phyloP scores from a whole-genome alignment of 169 alveolate genomes.

The Plasmodium gaboni region DNA sequence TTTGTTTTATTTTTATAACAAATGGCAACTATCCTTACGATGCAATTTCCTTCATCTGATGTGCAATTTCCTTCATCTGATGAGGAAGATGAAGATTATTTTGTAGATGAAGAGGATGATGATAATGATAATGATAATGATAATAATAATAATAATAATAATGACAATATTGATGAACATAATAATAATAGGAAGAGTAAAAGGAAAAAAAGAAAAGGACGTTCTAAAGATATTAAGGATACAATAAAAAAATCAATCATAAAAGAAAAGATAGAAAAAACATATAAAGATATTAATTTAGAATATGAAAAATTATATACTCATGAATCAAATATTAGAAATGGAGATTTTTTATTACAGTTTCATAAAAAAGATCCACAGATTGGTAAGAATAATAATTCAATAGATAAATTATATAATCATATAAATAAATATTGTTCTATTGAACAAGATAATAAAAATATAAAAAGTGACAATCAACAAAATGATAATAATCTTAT shows the following conservation, averaged over 20 bases:
- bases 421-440: constrained; percentile 56
- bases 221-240: constrained; percentile 7
- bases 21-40: constrained; percentile 61
- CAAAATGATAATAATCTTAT: background rate
- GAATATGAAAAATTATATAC: constrained; percentile 51
- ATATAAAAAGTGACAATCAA: constrained; percentile 1
- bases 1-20: background rate
- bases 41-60: constrained; percentile 55
- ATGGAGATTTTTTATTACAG: constrained; percentile 54
- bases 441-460: background rate
- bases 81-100: constrained; percentile 64
- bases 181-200: background rate
- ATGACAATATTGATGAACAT: background rate
- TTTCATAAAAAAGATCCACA: constrained; percentile 69
- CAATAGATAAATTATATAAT: constrained; percentile 17
- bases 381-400: constrained; percentile 32
- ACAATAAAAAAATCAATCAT: constrained; percentile 31
- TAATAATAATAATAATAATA: background rate
- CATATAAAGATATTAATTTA: constrained; percentile 32
- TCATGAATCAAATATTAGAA: constrained; percentile 24
- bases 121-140: background rate
- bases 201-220: constrained; percentile 9
- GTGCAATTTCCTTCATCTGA: constrained; percentile 63
- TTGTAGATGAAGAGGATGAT: constrained; percentile 43
- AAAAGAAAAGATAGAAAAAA: constrained; percentile 70